These are phyloP conservation scores for Periconia digitata DNA, from an alignment of 2,329 filamentous ascomycete genomes.

Conservation along the genomic window DNA sequence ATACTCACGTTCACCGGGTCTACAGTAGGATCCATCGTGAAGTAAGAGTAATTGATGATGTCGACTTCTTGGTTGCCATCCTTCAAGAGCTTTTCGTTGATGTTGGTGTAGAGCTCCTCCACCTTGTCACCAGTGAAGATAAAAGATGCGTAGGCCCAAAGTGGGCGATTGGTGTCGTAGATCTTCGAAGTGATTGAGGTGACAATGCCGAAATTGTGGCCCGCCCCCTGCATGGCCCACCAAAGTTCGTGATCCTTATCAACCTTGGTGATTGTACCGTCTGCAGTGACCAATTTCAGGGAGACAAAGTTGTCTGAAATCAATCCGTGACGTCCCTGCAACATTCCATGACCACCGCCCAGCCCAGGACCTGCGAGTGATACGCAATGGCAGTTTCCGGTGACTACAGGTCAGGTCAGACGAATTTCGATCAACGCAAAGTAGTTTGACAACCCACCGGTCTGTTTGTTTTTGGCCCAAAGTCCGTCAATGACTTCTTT, in stretches of 20 bases:
- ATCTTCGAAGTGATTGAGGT: conserved; percentile 15
- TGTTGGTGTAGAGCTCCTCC: conserved; percentile 5
- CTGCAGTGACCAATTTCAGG: conserved; percentile 18
- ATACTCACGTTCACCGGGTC: not conserved
- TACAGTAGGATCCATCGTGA: not conserved
- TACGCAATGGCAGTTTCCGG: conserved; percentile 12
- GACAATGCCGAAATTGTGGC: conserved; percentile 39
- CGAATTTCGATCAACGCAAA: not conserved
- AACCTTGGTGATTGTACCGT: conserved; percentile 32
- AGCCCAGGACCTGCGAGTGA: conserved; percentile 7
- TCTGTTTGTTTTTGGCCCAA: conserved; percentile 30
- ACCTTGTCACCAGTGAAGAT: conserved; percentile 10
- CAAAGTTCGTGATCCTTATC: conserved; percentile 34
- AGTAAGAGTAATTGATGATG: not conserved
- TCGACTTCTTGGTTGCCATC: not conserved
- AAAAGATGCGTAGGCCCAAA: conserved; percentile 12
- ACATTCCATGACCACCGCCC: conserved; percentile 14
- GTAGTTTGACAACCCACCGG: conserved; percentile 3
- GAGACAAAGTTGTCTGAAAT: conserved; percentile 10
- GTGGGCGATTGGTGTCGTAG: conserved; percentile 5
- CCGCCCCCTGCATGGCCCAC: conserved; percentile 42
- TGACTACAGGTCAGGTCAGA: conserved; percentile 2
- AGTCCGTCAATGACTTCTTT: conserved; percentile 29
- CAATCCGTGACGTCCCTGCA: conserved; percentile 15
- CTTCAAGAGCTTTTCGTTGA: conserved; percentile 7